Conservation (phyloP, 345 rosid species). For the Firmiana major region DNA sequence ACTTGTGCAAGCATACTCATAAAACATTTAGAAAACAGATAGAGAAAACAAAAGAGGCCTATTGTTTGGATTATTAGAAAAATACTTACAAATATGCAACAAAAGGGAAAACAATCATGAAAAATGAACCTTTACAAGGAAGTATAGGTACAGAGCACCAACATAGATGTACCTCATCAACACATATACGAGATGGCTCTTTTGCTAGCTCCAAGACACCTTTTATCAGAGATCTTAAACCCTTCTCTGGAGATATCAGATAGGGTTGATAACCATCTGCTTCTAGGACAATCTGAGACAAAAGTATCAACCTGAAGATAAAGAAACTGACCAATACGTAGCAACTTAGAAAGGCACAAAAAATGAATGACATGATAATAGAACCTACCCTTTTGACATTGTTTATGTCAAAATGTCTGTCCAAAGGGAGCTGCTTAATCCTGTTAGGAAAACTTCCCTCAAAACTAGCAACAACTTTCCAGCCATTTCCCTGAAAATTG, state of each 20-base stretch:
- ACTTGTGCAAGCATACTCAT: neutral
- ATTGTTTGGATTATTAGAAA: neutral
- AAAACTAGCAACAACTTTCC: constrained; percentile 97
- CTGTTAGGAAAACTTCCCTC: constrained; percentile 95
- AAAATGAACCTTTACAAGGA: neutral
- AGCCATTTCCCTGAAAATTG: constrained; percentile 83
- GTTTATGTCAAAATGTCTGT: constrained; percentile 86
- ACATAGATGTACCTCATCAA: constrained; percentile 74
- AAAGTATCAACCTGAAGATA: constrained; percentile 9
- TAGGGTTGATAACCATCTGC: constrained; percentile 99
- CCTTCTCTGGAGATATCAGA: constrained; percentile 99
- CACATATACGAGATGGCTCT: constrained; percentile 91
- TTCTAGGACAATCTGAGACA: constrained; percentile 78
- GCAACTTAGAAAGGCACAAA: constrained; percentile 4
- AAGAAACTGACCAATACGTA: neutral
- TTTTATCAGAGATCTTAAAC: constrained; percentile 93
- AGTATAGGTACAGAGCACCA: neutral
- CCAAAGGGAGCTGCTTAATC: constrained; percentile 95
- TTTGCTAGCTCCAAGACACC: constrained; percentile 94
- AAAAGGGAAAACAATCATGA: neutral
- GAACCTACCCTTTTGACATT: constrained; percentile 87
- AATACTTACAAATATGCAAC: neutral
- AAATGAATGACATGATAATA: neutral
- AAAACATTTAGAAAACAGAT: neutral
- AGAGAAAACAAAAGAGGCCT: neutral